Conservation (phyloP, 23 red algal species). For the Chondrus crispus region DNA sequence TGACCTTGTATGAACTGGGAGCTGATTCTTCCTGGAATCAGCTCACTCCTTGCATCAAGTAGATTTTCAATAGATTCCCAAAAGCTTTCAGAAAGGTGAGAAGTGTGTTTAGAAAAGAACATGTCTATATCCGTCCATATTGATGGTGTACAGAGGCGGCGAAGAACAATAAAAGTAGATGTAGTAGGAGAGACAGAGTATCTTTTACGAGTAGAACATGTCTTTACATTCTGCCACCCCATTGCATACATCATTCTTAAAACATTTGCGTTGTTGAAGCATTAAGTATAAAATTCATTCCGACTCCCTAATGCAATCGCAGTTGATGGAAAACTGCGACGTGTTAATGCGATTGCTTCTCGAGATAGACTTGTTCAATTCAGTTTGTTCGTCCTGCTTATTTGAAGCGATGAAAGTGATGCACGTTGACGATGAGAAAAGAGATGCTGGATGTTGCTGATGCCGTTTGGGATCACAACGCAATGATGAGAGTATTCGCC, state of each 20-base stretch:
- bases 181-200: background rate
- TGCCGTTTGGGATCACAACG: too few species aligned
- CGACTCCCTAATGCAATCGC: background rate
- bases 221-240: background rate
- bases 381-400: too few species aligned
- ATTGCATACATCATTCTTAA: background rate
- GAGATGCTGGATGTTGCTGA: too few species aligned
- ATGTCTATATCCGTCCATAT: background rate
- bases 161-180: background rate
- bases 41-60: background rate
- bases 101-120: background rate
- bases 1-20: background rate
- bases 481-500: too few species aligned
- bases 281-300: background rate
- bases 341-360: too few species aligned
- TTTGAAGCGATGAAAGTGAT: too few species aligned
- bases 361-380: too few species aligned
- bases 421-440: too few species aligned
- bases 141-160: background rate
- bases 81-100: background rate
- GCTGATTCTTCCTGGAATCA: background rate
- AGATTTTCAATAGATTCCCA: background rate
- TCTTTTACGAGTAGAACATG: background rate
- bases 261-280: background rate
- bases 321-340: too few species aligned